Conservation (phyloP, 345 rosid genomes). For the Citrus australasica region DNA sequence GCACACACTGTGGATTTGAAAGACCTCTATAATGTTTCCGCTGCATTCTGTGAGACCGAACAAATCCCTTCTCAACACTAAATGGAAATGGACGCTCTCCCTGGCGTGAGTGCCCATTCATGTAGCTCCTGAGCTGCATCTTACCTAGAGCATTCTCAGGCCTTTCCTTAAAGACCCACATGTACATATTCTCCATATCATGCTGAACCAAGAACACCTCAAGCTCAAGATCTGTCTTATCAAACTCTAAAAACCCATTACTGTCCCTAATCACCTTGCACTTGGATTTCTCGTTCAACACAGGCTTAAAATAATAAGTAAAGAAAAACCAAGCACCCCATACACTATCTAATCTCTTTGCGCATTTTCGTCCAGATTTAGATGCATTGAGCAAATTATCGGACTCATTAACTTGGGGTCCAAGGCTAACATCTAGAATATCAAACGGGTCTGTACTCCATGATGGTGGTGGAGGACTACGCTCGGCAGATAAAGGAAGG, state of each 20-base stretch:
- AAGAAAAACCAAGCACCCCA: constrained; percentile 70
- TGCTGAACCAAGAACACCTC: constrained; percentile 56
- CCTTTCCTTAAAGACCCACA: constrained; percentile 61
- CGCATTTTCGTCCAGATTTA: constrained; percentile 42
- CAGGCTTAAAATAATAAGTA: constrained; percentile 56
- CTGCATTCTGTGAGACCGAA: constrained; percentile 59
- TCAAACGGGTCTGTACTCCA: constrained; percentile 49
- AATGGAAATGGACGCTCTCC: constrained; percentile 56
- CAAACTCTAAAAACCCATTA: constrained; percentile 44
- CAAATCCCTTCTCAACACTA: constrained; percentile 55
- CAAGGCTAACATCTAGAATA: constrained; percentile 44
- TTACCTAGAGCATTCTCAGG: constrained; percentile 62
- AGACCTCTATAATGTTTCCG: constrained; percentile 60
- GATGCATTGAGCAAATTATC: constrained; percentile 33
- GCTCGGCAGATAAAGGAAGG: constrained; percentile 45
- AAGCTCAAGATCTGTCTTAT: constrained; percentile 45
- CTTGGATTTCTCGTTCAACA: constrained; percentile 52
- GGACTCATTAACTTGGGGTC: constrained; percentile 38
- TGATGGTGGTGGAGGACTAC: constrained; percentile 30
- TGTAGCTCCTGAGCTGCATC: constrained; percentile 63
- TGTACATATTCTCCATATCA: constrained; percentile 62
- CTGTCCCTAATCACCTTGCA: constrained; percentile 38
- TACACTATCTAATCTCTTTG: constrained; percentile 47
- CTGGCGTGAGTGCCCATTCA: constrained; percentile 62
- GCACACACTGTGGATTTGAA: constrained; percentile 58